A percentile compares a stretch with the other conserved stretches of the same genome.
These are phyloP conservation scores for Dissophora ornata DNA, from an alignment of 192 early-diverging fungal species.

Conservation along the genomic window DNA sequence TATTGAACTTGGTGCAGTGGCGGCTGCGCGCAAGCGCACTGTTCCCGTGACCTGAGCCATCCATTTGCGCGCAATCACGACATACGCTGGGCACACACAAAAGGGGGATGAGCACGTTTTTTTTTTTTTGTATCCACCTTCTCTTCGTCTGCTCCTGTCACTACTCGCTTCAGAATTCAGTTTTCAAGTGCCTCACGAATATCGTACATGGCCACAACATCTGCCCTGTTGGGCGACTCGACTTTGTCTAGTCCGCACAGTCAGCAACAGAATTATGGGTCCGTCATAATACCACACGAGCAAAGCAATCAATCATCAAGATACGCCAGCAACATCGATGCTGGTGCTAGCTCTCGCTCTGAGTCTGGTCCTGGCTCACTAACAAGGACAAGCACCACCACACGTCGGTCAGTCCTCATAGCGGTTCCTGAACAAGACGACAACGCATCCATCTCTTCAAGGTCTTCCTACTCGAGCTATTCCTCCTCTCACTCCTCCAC, in stretches of 20 bases:
- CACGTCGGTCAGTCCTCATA: constrained; percentile 23
- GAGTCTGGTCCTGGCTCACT: not conserved
- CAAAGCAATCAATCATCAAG: constrained; percentile 3
- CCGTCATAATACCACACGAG: not conserved
- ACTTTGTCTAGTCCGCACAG: too few relatives aligned
- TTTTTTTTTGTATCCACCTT: not conserved
- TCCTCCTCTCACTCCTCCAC: constrained; percentile 30
- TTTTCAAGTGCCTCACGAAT: too few relatives aligned
- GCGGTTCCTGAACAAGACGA: constrained; percentile 21
- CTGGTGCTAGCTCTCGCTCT: not conserved
- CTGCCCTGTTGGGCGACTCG: constrained; percentile 6
- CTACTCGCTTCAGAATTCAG: too few relatives aligned
- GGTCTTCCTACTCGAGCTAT: constrained; percentile 39
- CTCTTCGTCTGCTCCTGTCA: not conserved
- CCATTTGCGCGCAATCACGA: too few relatives aligned
- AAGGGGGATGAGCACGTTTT: too few relatives aligned
- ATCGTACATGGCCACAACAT: not conserved
- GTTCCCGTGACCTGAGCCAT: too few relatives aligned
- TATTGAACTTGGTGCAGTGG: too few relatives aligned
- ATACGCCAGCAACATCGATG: not conserved
- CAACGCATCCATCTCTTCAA: constrained; percentile 20
- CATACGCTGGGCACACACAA: too few relatives aligned
- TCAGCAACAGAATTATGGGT: constrained; percentile 16
- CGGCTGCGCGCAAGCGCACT: too few relatives aligned
- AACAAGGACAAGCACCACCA: not conserved